Evolutionary conservation across 1,284 basidiomycete species (phyloP), one percentile per base, ranked within the genome.

Genomic region (Stygiomarasmius scandens): DNA sequence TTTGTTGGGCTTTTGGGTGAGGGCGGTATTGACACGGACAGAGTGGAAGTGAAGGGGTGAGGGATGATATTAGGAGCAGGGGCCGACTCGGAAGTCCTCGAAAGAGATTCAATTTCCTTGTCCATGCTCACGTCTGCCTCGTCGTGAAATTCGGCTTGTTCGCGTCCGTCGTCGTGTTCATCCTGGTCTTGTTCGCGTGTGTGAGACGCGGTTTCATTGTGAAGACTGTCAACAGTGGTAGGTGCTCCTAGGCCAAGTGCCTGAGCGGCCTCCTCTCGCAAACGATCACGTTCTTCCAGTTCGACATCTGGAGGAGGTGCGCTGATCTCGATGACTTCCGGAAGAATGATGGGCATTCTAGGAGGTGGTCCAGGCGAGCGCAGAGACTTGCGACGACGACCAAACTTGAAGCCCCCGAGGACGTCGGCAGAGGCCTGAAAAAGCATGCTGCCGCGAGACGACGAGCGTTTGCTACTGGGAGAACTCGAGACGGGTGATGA

Each of bases 251-350:
- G 76, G 10, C 90, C 90, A 52, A 92, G 83, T 6, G 86, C 83
- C 65, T 89, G 85, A 0, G 89, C 90, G 19, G 90, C 90, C 36
- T 82, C 85, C 56, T 89, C 86, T 41, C 38, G 38, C 38, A 92
- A 72, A 24, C 88, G 81, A 61, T 87, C 82, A 14, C 89, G 82
- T 64, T 92, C 90, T 64, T 86, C 83, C 43, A 82, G 77, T 64
- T 92, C 89, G 52, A 80, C 80, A 61, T 89, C 77, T 63, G 36
- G 67, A 54, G 72, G 70, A 36, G 77, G 73, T 10, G 85, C 85
- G 50, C 74, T 80, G 45, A 91, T 90, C 68, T 91, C 89, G 53
- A 91, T 87, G 53, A 90, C 86, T 47, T 83, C 87, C 8, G 86
- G 82, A 52, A 87, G 74, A 29, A 87, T 69, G 44, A 84, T 69